phyloP scores from a whole-genome alignment of 2,329 filamentous ascomycete genomes.

The Penicillium hordei region DNA sequence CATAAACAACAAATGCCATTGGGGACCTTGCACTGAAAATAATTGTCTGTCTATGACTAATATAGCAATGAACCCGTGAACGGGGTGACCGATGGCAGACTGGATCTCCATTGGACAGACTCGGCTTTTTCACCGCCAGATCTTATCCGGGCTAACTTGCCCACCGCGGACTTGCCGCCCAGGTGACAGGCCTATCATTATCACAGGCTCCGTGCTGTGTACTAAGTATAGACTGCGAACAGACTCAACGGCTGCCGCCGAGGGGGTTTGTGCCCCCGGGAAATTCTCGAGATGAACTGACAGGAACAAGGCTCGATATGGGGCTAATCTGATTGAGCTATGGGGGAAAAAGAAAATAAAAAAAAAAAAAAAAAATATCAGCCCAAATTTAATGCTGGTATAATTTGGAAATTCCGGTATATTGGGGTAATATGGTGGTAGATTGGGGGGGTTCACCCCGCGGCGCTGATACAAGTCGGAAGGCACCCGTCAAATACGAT shows the following conservation, averaged over 20 bases:
- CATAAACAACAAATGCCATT: not conserved
- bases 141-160: slow-evolving; percentile 7
- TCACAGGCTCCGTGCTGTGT: not conserved
- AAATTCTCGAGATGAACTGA: not conserved
- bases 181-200: slow-evolving; percentile 19
- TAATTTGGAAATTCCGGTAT: not conserved
- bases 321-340: not conserved
- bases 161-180: slow-evolving; percentile 10
- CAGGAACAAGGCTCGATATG: slow-evolving; percentile 1
- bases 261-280: slow-evolving; percentile 7
- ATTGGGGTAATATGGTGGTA: not conserved
- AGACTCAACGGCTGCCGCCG: slow-evolving; percentile 12
- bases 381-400: not conserved
- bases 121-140: slow-evolving; percentile 24
- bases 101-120: slow-evolving; percentile 21
- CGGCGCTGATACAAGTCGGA: not conserved
- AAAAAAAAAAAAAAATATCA: not conserved
- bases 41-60: slow-evolving; percentile 4
- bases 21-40: slow-evolving; percentile 1
- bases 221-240: slow-evolving; percentile 21
- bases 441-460: not conserved
- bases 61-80: not conserved
- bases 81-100: slow-evolving; percentile 5
- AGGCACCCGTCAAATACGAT: slow-evolving; percentile 2
- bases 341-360: not conserved